Percentiles rank a stretch among this genome's conserved stretches.
phyloP scores from a whole-genome alignment of 768 basidiomycete genomes.

The Trametes cubensis region DNA sequence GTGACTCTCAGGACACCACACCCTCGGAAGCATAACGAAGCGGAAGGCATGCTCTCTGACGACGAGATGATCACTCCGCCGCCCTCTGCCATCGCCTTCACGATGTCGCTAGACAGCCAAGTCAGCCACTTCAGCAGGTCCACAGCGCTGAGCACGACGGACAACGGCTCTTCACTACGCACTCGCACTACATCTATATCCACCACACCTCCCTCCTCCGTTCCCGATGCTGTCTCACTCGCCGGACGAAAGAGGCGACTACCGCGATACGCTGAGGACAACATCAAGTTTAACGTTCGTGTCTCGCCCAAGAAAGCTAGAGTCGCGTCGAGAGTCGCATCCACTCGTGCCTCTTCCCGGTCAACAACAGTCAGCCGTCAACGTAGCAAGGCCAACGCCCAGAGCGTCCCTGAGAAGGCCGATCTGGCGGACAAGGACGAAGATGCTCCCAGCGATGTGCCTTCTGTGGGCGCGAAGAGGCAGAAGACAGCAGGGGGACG shows the following conservation, averaged over 20 bases:
- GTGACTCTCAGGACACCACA: slow-evolving; percentile 67
- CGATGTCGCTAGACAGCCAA: slow-evolving; percentile 28
- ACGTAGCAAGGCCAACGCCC: slow-evolving; percentile 1
- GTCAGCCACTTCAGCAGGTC: slow-evolving; percentile 26
- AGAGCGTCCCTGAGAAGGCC: neutral
- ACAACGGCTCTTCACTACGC: slow-evolving; percentile 34
- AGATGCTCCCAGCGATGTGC: neutral
- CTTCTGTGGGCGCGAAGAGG: slow-evolving; percentile 20
- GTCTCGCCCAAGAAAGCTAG: slow-evolving; percentile 15
- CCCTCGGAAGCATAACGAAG: neutral
- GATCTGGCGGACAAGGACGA: slow-evolving; percentile 6
- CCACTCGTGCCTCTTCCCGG: slow-evolving; percentile 8
- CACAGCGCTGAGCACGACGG: slow-evolving; percentile 35
- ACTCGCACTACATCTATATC: slow-evolving; percentile 32
- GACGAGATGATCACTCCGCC: slow-evolving; percentile 22
- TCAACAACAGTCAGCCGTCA: slow-evolving; percentile 2
- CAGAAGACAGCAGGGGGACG: slow-evolving; percentile 18
- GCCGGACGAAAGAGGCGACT: slow-evolving; percentile 33
- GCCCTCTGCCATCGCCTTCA: slow-evolving; percentile 31
- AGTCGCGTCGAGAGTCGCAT: neutral
- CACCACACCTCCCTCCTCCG: slow-evolving; percentile 22
- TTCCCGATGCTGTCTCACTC: slow-evolving; percentile 27
- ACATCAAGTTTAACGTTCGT: slow-evolving; percentile 14
- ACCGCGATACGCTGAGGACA: slow-evolving; percentile 22
- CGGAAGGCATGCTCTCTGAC: slow-evolving; percentile 12